Evolutionary conservation across 495 filamentous ascomycete genomes (phyloP), one percentile per base, ranked within the genome.

Genomic region (Talaromyces trachyspermus): DNA sequence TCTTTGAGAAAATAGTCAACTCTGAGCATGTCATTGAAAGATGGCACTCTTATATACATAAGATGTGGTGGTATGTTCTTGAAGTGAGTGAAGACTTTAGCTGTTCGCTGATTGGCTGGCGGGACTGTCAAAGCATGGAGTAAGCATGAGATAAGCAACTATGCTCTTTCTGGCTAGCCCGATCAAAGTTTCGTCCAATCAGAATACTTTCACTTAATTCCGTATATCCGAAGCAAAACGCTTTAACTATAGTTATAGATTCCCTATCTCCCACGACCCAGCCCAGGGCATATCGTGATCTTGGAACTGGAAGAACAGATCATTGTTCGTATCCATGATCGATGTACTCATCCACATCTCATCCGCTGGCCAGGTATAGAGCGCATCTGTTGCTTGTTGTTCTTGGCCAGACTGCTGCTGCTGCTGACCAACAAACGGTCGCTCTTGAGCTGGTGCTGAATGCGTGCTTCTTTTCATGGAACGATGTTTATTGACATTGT

Each of bases 251-350:
- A n/a, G n/a, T n/a, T 43, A 61, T 30, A 61, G 29, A 35, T 62
- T 62, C 23, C 59, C 59, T 15, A 62, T 48, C 17, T 62, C 56
- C 59, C 56, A 62, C 17, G 57, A 27, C 1, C 59, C 59, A 4
- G 46, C n/a, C 45, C 59, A 60, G 7, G 56, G 59, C 39, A 52
- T 50, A 17, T 57, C 49, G 10, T 57, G 57, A 37, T 62, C 56
- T 17, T 60, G 59, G 19, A 62, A 59, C 27, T 60, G 59, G 20
- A 57, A 60, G 25, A 62, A 62, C n/a, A 57, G 52, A 39, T 62
- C 59, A 40, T 55, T 53, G 3, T 46, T 55, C 20, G 56, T 39
- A 26, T 62, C 54, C 54, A 62, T 62, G 11, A 59, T 55, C 11
- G 56, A 72, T 54, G 64, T 58, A 64, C 76, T 37, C 44, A 22